These are phyloP conservation scores for Neurospora sp. DNA, from an alignment of 495 filamentous ascomycete species.

Conservation along the genomic window DNA sequence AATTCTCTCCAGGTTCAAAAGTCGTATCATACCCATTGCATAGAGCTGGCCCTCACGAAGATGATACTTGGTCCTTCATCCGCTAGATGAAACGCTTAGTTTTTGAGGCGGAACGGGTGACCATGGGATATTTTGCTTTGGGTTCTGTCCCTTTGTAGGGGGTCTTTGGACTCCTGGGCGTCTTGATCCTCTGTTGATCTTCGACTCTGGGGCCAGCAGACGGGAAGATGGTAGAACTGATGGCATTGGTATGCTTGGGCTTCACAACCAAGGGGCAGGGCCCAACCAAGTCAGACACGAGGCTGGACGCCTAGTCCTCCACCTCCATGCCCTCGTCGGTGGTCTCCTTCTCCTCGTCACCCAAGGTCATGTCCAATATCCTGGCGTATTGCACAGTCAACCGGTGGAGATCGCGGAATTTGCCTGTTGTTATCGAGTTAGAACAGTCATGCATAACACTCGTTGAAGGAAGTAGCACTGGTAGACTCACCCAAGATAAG, in stretches of 20 bases:
- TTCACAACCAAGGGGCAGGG: neutral
- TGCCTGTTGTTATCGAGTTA: slow-evolving; percentile 50
- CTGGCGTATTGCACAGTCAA: slow-evolving; percentile 85
- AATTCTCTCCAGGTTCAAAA: neutral
- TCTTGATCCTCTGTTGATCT: neutral
- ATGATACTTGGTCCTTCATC: neutral
- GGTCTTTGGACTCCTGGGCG: neutral
- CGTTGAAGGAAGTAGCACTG: neutral
- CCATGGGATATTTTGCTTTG: neutral
- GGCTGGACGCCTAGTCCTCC: slow-evolving; percentile 7
- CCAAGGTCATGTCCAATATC: slow-evolving; percentile 55
- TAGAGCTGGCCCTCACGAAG: neutral
- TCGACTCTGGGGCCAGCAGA: neutral
- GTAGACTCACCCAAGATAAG: slow-evolving; percentile 73
- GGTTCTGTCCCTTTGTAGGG: neutral
- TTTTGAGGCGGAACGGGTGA: neutral
- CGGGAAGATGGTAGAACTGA: neutral
- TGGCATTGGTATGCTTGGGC: neutral
- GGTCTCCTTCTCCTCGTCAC: slow-evolving; percentile 27
- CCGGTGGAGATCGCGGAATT: slow-evolving; percentile 84
- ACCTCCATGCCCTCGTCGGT: slow-evolving; percentile 14
- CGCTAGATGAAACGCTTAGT: neutral
- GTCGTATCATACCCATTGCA: neutral
- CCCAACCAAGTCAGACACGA: neutral
- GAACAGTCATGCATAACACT: slow-evolving; percentile 1